A percentile compares a stretch with the other conserved stretches of the same genome.
Evolutionary conservation across 805 yeast genomes (phyloP).

Genomic region (Blastobotrys peoriensis): DNA sequence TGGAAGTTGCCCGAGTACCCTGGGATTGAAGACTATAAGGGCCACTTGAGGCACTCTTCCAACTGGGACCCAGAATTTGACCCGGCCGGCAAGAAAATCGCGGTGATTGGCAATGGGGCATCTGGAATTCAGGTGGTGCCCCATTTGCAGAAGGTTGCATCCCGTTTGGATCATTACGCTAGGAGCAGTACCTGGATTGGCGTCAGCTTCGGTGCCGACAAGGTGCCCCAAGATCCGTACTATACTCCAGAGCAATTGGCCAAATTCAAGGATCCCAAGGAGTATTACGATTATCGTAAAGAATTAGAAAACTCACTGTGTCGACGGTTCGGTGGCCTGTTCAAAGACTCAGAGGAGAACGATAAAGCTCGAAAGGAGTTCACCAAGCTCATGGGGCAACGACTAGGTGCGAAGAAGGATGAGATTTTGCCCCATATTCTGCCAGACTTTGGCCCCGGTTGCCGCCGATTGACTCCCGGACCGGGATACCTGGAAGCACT

Average conservation of each 20-base stretch:
- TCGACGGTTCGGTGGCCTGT: conserved; percentile 6
- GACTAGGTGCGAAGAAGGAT: conserved; percentile 9
- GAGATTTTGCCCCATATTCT: conserved; percentile 13
- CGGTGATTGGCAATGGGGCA: conserved; percentile 32
- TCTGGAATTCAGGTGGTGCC: conserved; percentile 31
- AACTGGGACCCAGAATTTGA: conserved; percentile 27
- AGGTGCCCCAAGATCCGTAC: conserved; percentile 6
- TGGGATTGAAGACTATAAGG: conserved; percentile 26
- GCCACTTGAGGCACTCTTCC: conserved; percentile 29
- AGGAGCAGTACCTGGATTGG: conserved; percentile 17
- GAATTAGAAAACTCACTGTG: conserved; percentile 4
- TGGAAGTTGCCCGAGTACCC: conserved; percentile 26
- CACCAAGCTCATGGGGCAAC: conserved; percentile 6
- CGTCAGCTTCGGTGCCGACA: conserved; percentile 6
- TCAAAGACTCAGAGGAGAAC: conserved; percentile 7
- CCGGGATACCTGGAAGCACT: conserved; percentile 19
- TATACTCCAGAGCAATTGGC: conserved; percentile 7
- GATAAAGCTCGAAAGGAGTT: conserved; percentile 1
- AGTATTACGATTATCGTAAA: conserved; percentile 8
- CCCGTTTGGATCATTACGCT: conserved; percentile 12
- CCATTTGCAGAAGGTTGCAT: conserved; percentile 8
- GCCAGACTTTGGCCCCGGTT: conserved; percentile 18
- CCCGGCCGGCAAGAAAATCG: conserved; percentile 24
- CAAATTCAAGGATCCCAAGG: conserved; percentile 10
- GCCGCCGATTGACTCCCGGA: conserved; percentile 20